These are phyloP conservation scores for Stephanocyclus meneghinianus DNA, from an alignment of 352 stramenopile species.

Conservation along the genomic window DNA sequence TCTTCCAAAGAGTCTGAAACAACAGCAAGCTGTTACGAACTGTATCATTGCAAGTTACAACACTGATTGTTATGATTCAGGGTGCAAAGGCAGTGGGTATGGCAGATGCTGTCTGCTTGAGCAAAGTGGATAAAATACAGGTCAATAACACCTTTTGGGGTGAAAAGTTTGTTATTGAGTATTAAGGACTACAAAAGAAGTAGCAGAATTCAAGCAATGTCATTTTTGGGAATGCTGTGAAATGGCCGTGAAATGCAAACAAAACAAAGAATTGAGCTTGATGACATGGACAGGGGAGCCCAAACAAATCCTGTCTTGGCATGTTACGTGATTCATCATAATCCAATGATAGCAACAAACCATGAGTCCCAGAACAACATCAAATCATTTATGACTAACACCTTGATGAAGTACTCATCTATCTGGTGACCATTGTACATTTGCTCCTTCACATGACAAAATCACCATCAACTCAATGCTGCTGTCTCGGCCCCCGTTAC, in stretches of 20 bases:
- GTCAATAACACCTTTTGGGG: conserved; percentile 52
- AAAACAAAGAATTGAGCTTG: not conserved
- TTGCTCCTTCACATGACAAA: too few species aligned
- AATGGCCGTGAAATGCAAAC: not conserved
- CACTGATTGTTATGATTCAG: conserved; percentile 21
- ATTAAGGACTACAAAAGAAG: conserved; percentile 65
- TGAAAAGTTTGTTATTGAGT: conserved; percentile 66
- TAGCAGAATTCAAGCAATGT: conserved; percentile 11
- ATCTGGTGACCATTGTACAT: not conserved
- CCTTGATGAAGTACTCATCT: not conserved
- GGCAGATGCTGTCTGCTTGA: conserved; percentile 21
- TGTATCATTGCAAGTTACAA: not conserved
- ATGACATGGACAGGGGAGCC: not conserved
- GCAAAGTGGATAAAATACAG: conserved; percentile 29
- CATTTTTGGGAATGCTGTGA: not conserved
- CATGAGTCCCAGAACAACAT: not conserved
- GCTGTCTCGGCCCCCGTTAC: too few species aligned
- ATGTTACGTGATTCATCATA: not conserved
- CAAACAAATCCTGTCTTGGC: not conserved
- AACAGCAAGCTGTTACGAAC: conserved; percentile 5
- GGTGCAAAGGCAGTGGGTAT: conserved; percentile 23
- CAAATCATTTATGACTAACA: not conserved
- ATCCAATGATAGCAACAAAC: not conserved
- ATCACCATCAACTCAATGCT: too few species aligned
- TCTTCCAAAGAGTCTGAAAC: conserved; percentile 57